Conservation (phyloP, 352 stramenopile genomes). For the Globisporangium rhizosaccharum region DNA sequence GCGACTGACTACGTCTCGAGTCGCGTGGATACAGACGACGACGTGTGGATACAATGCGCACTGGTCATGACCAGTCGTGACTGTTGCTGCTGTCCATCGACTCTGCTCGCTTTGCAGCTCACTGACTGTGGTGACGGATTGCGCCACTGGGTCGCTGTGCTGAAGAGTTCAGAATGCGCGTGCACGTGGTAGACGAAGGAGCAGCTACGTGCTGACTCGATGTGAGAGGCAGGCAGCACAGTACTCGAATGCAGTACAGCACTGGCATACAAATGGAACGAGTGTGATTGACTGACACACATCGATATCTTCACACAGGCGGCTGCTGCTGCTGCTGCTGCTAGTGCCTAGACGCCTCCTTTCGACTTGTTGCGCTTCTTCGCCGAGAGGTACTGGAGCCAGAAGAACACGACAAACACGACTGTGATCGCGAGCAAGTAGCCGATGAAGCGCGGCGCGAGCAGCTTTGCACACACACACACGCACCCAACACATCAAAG, state of each 20-base stretch:
- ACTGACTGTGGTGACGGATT: no score
- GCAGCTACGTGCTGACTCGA: no score
- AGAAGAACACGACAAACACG: constrained; percentile 47
- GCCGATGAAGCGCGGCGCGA: constrained; percentile 52
- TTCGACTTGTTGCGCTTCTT: constrained; percentile 20
- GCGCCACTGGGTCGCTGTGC: no score
- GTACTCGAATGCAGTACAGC: no score
- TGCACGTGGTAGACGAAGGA: no score
- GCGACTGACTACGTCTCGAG: not conserved
- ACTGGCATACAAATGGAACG: no score
- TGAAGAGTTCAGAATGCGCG: no score
- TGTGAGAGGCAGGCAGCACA: no score
- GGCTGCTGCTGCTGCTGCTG: not conserved
- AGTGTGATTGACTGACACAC: not conserved
- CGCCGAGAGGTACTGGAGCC: constrained; percentile 44
- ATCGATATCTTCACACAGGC: not conserved
- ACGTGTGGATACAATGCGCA: no score
- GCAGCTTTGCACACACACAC: constrained; percentile 28
- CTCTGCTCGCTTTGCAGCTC: no score
- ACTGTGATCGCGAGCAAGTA: constrained; percentile 52
- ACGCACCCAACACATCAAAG: not conserved
- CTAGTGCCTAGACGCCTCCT: constrained; percentile 2
- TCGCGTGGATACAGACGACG: not conserved
- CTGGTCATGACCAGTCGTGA: no score
- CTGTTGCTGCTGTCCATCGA: no score